Evolutionary conservation across 1,139 yeast species (phyloP).

Genomic region (Yamadazyma diospyri): DNA sequence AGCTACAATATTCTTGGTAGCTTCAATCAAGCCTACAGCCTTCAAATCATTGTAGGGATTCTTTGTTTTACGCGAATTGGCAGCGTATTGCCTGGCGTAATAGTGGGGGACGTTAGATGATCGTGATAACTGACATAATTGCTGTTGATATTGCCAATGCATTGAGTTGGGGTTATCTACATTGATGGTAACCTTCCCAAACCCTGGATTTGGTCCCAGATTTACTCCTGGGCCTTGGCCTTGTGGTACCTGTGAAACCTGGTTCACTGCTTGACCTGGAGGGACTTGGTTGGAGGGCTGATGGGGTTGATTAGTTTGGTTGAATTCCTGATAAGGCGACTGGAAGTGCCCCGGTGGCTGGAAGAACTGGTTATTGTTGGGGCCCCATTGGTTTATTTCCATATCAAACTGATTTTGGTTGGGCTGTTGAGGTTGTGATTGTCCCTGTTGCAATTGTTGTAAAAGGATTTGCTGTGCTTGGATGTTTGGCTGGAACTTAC

Average conservation of each 20-base stretch:
- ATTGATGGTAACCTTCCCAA: conserved; percentile 14
- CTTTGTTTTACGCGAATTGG: conserved; percentile 60
- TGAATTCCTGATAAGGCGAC: conserved; percentile 14
- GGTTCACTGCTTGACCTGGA: neutral
- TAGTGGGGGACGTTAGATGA: conserved; percentile 73
- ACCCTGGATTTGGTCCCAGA: neutral
- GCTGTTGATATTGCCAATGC: conserved; percentile 87
- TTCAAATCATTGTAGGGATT: conserved; percentile 42
- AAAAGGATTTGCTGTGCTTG: conserved; percentile 46
- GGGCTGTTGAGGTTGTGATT: conserved; percentile 9
- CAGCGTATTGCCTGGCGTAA: conserved; percentile 91
- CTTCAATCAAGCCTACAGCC: conserved; percentile 48
- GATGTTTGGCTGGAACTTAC: conserved; percentile 30
- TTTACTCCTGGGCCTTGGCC: neutral
- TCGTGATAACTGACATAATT: conserved; percentile 75
- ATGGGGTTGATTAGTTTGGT: no score
- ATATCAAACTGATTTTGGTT: neutral
- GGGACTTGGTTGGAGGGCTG: neutral
- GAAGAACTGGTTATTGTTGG: conserved; percentile 18
- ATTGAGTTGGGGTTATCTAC: conserved; percentile 50
- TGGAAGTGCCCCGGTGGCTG: conserved; percentile 18
- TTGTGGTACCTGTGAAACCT: conserved; percentile 8
- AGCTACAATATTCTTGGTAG: conserved; percentile 49
- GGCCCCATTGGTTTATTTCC: conserved; percentile 4
- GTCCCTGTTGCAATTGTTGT: conserved; percentile 45